Conservation (phyloP, 306 rosid genomes). For the Vigna angularis region DNA sequence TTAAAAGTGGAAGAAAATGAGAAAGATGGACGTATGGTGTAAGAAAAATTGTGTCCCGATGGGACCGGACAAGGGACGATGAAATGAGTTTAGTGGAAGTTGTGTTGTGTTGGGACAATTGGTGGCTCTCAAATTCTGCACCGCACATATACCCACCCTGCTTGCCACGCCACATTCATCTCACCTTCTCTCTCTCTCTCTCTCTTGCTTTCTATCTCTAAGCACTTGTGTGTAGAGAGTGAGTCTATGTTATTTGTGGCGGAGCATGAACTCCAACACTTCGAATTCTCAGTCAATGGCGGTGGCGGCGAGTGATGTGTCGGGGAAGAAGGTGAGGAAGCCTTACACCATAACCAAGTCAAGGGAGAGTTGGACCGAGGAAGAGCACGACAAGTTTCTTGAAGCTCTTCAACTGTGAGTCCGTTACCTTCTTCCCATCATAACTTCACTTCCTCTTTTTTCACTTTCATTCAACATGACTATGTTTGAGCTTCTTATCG, state of each 20-base stretch:
- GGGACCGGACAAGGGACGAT: conserved; percentile 42
- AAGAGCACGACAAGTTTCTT: conserved; percentile 92
- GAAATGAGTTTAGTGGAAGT: conserved; percentile 52
- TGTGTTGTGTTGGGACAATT: background rate
- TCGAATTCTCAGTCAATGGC: conserved; percentile 49
- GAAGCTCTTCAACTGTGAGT: conserved; percentile 90
- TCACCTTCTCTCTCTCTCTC: background rate
- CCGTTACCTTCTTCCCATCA: background rate
- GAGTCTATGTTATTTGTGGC: conserved; percentile 5
- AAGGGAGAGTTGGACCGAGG: conserved; percentile 91
- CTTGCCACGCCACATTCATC: conserved; percentile 45
- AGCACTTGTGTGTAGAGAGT: background rate
- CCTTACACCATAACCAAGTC: conserved; percentile 94
- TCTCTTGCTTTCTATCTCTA: background rate
- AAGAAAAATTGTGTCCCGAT: background rate
- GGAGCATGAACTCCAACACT: conserved; percentile 51
- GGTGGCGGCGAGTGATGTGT: conserved; percentile 53
- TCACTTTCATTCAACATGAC: background rate
- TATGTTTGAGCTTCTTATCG: background rate
- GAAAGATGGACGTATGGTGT: too few relatives aligned
- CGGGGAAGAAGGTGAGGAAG: conserved; percentile 84
- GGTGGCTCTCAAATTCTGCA: background rate
- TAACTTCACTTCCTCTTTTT: background rate
- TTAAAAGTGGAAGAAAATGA: too few relatives aligned
- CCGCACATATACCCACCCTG: conserved; percentile 29